Evolutionary conservation across 345 rosid species (phyloP).

Genomic region (Eucalyptus albens): DNA sequence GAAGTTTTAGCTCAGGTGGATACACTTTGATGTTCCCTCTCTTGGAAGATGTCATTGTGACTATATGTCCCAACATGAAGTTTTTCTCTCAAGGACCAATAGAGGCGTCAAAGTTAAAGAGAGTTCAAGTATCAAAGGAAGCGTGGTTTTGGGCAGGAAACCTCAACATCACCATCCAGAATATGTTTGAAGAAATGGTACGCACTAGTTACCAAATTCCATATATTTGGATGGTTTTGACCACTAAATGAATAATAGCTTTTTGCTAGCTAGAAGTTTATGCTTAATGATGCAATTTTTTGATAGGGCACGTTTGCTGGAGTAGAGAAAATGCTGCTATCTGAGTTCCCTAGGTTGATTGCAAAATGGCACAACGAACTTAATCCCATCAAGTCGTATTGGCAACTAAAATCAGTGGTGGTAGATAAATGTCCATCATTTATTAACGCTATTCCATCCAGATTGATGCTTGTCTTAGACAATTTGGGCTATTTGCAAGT

Average conservation of each 20-base stretch:
- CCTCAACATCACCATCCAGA: neutral
- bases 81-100: neutral
- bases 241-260: neutral
- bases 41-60: neutral
- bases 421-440: no score
- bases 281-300: fast-evolving
- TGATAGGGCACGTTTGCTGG: fast-evolving
- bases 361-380: fast-evolving
- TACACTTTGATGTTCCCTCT: neutral
- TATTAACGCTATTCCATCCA: no score
- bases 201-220: fast-evolving
- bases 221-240: neutral
- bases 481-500: no score
- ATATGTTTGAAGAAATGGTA: neutral
- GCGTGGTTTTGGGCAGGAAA: neutral
- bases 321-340: no score
- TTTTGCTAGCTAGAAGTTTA: neutral
- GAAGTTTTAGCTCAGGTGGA: neutral
- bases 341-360: fast-evolving
- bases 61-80: neutral
- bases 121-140: neutral
- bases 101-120: neutral
- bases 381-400: fast-evolving
- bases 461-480: fast-evolving
- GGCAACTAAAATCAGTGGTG: fast-evolving